These are phyloP conservation scores for Paramecium caudatum DNA, from an alignment of 73 alveolate genomes.

Conservation along the genomic window DNA sequence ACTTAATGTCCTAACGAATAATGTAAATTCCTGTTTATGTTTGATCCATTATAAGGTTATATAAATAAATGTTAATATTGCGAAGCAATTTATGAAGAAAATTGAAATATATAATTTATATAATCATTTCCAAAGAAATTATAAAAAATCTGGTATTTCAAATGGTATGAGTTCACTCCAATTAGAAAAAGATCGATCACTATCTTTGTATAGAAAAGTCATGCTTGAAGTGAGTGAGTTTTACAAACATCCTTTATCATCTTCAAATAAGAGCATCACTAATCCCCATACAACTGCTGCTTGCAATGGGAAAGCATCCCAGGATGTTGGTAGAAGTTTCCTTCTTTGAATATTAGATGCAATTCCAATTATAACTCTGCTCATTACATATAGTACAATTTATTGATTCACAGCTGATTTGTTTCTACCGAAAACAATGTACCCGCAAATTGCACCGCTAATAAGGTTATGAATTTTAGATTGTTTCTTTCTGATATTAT, in stretches of 20 bases:
- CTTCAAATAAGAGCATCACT: conserved; percentile 87
- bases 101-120: conserved; percentile 27
- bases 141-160: conserved; percentile 51
- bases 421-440: conserved; percentile 79
- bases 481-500: conserved; percentile 64
- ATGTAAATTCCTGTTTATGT: too few relatives aligned
- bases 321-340: conserved; percentile 66
- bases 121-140: conserved; percentile 61
- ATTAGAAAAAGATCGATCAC: conserved; percentile 77
- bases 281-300: conserved; percentile 86
- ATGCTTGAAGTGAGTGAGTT: conserved; percentile 82
- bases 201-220: conserved; percentile 84
- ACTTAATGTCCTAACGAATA: too few relatives aligned
- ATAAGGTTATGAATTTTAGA: conserved; percentile 78
- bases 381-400: conserved; percentile 83
- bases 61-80: too few relatives aligned
- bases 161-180: conserved; percentile 83
- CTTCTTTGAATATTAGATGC: conserved; percentile 73
- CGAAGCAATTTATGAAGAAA: too few relatives aligned
- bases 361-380: conserved; percentile 81
- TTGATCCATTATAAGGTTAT: too few relatives aligned
- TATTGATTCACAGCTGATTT: conserved; percentile 84
- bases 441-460: conserved; percentile 85
- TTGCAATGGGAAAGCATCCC: conserved; percentile 77
- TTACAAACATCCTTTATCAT: conserved; percentile 80